Evolutionary conservation across 768 basidiomycete species (phyloP).

Genomic region (Pisolithus albus): DNA sequence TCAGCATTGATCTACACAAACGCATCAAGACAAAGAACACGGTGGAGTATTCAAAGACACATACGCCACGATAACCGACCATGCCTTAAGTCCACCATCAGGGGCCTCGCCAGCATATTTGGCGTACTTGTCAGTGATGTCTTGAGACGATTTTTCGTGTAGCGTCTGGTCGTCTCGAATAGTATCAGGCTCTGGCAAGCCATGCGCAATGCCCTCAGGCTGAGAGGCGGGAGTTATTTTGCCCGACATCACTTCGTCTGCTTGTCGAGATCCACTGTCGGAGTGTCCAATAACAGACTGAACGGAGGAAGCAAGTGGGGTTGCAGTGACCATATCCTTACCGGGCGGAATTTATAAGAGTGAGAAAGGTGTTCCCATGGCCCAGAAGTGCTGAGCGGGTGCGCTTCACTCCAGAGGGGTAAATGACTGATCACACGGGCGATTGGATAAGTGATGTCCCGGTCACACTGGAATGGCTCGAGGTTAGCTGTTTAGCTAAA

Average conservation of each 20-base stretch:
- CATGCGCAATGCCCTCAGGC: no score
- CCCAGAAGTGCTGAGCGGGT: background rate
- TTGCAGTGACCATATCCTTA: background rate
- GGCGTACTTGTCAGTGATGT: conserved; percentile 10
- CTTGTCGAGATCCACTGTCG: conserved; percentile 34
- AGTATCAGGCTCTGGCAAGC: no score
- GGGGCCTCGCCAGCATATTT: conserved; percentile 20
- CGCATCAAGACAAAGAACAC: background rate
- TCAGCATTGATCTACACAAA: conserved; percentile 13
- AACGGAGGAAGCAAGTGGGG: conserved; percentile 10
- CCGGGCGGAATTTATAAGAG: background rate
- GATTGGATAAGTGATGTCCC: background rate
- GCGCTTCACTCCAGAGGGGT: background rate
- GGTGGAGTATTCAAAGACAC: background rate
- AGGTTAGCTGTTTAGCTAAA: no score
- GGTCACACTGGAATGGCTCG: no score
- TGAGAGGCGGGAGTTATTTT: no score
- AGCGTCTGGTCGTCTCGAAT: conserved; percentile 3
- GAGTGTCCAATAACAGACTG: conserved; percentile 22
- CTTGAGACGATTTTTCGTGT: background rate
- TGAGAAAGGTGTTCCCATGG: background rate
- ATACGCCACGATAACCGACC: conserved; percentile 25
- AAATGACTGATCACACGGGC: background rate
- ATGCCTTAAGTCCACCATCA: conserved; percentile 26
- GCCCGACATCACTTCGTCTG: no score